Evolutionary conservation across 164 flowering plant species (phyloP).

Genomic region (Cinnamomum chago): DNA sequence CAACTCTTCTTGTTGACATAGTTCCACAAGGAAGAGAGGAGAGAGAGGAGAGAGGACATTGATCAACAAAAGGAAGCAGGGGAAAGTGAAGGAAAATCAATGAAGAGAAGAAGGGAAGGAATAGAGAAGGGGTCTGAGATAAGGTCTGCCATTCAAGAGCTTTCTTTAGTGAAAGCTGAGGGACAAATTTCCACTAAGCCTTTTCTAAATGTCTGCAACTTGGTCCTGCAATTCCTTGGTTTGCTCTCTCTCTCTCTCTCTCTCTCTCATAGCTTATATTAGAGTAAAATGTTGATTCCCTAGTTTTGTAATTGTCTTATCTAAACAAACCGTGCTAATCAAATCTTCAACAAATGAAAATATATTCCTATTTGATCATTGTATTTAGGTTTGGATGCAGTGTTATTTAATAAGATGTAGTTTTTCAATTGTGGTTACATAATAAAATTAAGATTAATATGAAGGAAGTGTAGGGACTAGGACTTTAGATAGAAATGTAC

Average conservation of each 20-base stretch:
- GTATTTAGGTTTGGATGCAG: not conserved
- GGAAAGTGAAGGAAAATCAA: not conserved
- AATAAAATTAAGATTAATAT: not conserved
- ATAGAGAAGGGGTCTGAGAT: conserved; percentile 49
- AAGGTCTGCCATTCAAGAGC: conserved; percentile 57
- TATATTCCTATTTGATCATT: not conserved
- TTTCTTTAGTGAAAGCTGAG: conserved; percentile 26
- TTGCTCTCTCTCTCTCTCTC: conserved; percentile 19
- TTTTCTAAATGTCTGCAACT: conserved; percentile 55
- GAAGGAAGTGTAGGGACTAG: not conserved
- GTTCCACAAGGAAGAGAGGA: not conserved
- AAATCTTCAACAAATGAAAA: not conserved
- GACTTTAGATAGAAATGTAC: too few relatives aligned
- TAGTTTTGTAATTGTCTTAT: too few relatives aligned
- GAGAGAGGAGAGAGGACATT: not conserved
- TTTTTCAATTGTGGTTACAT: not conserved
- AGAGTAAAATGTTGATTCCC: too few relatives aligned
- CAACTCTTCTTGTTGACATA: not conserved
- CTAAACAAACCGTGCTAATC: not conserved
- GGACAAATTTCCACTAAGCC: conserved; percentile 45
- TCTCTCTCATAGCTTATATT: not conserved
- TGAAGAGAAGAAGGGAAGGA: conserved; percentile 34
- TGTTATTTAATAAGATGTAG: too few relatives aligned
- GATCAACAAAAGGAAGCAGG: not conserved
- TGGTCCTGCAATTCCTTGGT: conserved; percentile 77